Percentiles rank a stretch among this genome's conserved stretches.
Evolutionary conservation across 768 basidiomycete genomes (phyloP).

Genomic region (Hebeloma cylindrosporum): DNA sequence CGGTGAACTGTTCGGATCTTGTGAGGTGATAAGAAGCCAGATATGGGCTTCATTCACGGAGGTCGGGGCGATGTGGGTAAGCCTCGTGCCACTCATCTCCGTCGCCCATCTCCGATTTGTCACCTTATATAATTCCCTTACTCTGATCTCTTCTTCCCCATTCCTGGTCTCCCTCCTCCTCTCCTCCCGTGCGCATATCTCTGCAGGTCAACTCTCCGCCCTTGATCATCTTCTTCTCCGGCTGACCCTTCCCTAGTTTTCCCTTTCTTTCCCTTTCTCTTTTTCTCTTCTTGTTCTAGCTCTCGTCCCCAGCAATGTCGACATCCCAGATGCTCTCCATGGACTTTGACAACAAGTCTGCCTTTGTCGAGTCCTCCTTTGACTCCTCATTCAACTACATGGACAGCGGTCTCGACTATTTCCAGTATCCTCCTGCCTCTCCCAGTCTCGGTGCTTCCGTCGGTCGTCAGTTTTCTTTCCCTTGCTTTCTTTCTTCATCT

Average conservation of each 20-base stretch:
- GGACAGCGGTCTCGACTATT: slow-evolving; percentile 57
- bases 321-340: slow-evolving; percentile 36
- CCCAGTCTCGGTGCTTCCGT: slow-evolving; percentile 61
- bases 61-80: slow-evolving; percentile 11
- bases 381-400: slow-evolving; percentile 49
- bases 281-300: slow-evolving; percentile 25
- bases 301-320: slow-evolving; percentile 30
- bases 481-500: slow-evolving; percentile 12
- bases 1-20: too few relatives aligned
- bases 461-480: slow-evolving; percentile 49
- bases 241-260: slow-evolving; percentile 25
- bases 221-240: slow-evolving; percentile 24
- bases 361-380: slow-evolving; percentile 45
- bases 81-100: not conserved
- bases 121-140: slow-evolving; percentile 26
- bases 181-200: slow-evolving; percentile 35
- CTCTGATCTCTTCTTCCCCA: slow-evolving; percentile 26
- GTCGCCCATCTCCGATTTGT: slow-evolving; percentile 11
- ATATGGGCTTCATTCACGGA: too few relatives aligned
- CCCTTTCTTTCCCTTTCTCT: slow-evolving; percentile 19
- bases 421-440: slow-evolving; percentile 68
- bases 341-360: slow-evolving; percentile 44
- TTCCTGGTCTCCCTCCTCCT: slow-evolving; percentile 29
- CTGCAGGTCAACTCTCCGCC: too few relatives aligned
- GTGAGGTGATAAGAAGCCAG: too few relatives aligned